Evolutionary conservation across 805 yeast genomes (phyloP), one percentile per base, ranked within the genome.

Genomic region (Saccharomycopsis malanga): DNA sequence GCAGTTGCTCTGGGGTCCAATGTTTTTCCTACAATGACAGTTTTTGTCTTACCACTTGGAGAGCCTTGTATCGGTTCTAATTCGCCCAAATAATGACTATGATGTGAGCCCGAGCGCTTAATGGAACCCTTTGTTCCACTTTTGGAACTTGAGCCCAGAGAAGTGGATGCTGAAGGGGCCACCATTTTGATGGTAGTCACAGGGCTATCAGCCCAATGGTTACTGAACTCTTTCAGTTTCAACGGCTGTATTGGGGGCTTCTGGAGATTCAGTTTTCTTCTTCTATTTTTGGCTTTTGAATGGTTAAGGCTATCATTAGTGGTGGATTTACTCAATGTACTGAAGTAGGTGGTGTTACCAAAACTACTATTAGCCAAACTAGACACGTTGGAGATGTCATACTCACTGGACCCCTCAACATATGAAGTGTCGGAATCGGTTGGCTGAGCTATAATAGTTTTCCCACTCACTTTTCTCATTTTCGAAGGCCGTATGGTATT

Each of bases 401-500:
- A 42, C 25, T 42, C 45, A 15, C 17, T 32, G 12, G 15, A 36
- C 18, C 22, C 39, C 4, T 24, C 42, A 27, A 21, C 29, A 22
- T 23, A 27, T 35, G 37, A 44, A 17, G 39, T 23, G 14, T 42
- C 35, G 27, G 29, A 45, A 14, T 37, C 39, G 25, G 39, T 39
- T n/a, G 54, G 54, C 30, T 48, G 32, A 4, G 52, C 44, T n/a
- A 20, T 41, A 3, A 42, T 25, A 20, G 39, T 39, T 25, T 44
- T 45, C 5, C 50, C 45, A 34, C 53, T 52, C 14, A 49, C 49
- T 32, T 49, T 52, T 39, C 55, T 30, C 49, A 49, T 42, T 40
- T 52, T 52, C 12, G 43, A 22, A 22, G 55, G 55, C 34, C 53
- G 27, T 7, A 61, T 49, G 2, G 62, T 56, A 17, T 42, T 52